Conservation (phyloP, 2,329 filamentous ascomycete genomes). For the Paraphaeosphaeria minitans region DNA sequence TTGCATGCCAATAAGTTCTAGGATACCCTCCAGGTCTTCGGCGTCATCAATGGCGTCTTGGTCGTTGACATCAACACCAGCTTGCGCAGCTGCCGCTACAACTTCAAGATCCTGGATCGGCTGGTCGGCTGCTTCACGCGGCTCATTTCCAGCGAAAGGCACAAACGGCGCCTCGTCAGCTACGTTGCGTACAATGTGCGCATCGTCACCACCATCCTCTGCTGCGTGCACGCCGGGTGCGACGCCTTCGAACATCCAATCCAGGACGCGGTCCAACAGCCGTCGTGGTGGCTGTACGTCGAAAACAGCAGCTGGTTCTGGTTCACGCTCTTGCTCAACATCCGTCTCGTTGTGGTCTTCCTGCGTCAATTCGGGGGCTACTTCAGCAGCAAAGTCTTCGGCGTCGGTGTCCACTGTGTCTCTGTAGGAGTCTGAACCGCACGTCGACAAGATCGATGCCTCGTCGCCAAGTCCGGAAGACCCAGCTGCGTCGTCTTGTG, state of each 20-base stretch:
- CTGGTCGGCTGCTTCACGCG: constrained; percentile 30
- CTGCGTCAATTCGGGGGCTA: not conserved
- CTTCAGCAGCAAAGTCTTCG: constrained; percentile 13
- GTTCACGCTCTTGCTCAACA: constrained; percentile 7
- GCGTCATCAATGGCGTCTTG: constrained; percentile 77
- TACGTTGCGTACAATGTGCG: constrained; percentile 64
- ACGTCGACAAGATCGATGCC: constrained; percentile 10
- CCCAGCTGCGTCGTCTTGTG: not conserved
- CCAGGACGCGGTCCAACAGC: constrained; percentile 41
- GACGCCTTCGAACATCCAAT: constrained; percentile 58
- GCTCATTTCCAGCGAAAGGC: constrained; percentile 53
- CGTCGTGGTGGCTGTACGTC: constrained; percentile 19
- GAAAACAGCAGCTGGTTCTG: constrained; percentile 6
- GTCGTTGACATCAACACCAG: constrained; percentile 70
- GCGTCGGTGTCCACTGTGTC: constrained; percentile 8
- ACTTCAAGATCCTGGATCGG: constrained; percentile 60
- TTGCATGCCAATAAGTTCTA: constrained; percentile 96
- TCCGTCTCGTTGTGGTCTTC: constrained; percentile 15
- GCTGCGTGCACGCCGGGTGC: constrained; percentile 31
- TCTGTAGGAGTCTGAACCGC: constrained; percentile 16
- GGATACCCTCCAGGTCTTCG: constrained; percentile 93
- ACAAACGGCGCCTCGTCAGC: constrained; percentile 66
- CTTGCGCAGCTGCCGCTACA: constrained; percentile 67
- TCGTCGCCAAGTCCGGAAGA: constrained; percentile 5
- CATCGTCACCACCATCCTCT: constrained; percentile 55